Evolutionary conservation across 345 rosid species (phyloP), one percentile per base, ranked within the genome.

Genomic region (Excoecaria cochinchinensis): DNA sequence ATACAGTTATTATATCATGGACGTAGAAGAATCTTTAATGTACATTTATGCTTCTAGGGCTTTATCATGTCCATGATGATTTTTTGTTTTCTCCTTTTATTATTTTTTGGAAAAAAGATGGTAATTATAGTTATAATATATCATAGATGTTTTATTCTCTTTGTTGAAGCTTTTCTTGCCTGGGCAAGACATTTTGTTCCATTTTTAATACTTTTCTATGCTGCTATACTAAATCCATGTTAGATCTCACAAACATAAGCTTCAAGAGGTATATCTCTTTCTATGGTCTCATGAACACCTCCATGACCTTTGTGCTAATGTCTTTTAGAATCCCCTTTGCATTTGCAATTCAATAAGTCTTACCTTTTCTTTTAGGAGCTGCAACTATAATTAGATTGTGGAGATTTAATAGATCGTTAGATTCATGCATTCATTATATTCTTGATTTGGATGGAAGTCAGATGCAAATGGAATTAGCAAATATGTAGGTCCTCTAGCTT

Each of bases 381-480:
- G 90, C 82, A 73, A 39, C 25, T 75, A 17, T 74, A 46, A 69
- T 76, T 67, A 90, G 89, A 74, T 42, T 72, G 16, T 71, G 83
- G 89, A 78, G 76, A 62, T 76, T 71, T 62, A 42, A 55, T 24
- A 83, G 77, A 67, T 84, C 87, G n/a, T 69, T 84, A 1, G 79
- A 84, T 61, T 82, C 89, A 21, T 85, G 78, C 67, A 80, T 82
- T 75, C 95, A 92, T 74, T 70, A 77, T 80, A 85, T 92, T 82
- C 92, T 94, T 80, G 75, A 78, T 42, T 80, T 81, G 76, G 87
- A 91, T 65, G 93, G 93, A 68, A 92, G 85, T 69, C 85, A 79
- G 58, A 82, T 90, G 73, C 92, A 89, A 83, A 84, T 72, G 81
- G 94, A 85, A 80, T 85, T 92, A 62, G 95, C 92, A 65, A 86